These are phyloP conservation scores for Endothia cerciana DNA, from an alignment of 2,329 filamentous ascomycete species.

Conservation along the genomic window DNA sequence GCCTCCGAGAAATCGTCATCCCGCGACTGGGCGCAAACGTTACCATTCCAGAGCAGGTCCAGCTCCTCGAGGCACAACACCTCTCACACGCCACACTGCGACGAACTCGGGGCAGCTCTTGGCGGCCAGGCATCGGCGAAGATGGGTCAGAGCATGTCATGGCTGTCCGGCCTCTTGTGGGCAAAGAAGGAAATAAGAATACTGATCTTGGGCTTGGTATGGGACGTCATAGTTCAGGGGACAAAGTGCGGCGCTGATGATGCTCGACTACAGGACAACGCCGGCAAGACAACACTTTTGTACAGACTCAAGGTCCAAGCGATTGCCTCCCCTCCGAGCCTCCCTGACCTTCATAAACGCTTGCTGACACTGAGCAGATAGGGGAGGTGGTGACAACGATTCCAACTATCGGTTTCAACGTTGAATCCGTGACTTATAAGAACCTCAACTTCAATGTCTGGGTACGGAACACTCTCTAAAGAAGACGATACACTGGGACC, in stretches of 20 bases:
- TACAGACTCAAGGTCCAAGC: constrained; percentile 85
- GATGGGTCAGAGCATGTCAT: constrained; percentile 69
- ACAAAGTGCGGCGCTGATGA: constrained; percentile 22
- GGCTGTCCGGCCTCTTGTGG: constrained; percentile 77
- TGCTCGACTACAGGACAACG: constrained; percentile 75
- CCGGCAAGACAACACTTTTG: constrained; percentile 94
- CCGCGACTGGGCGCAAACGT: constrained; percentile 22
- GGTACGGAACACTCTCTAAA: constrained; percentile 58
- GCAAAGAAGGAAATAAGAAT: constrained; percentile 98
- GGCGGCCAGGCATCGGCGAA: constrained; percentile 38
- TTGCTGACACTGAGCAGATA: constrained; percentile 61
- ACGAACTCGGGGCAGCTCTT: constrained; percentile 11
- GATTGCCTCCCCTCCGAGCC: neutral
- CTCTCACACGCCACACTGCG: constrained; percentile 2
- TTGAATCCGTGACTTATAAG: constrained; percentile 97
- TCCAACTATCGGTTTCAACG: constrained; percentile 98
- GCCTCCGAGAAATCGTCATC: constrained; percentile 17
- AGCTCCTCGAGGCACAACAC: constrained; percentile 15
- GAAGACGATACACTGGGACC: constrained; percentile 19
- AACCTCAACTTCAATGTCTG: constrained; percentile 99
- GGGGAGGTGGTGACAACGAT: constrained; percentile 99
- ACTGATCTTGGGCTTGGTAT: constrained; percentile 88
- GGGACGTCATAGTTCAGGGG: constrained; percentile 25
- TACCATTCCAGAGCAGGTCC: constrained; percentile 10
- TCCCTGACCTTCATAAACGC: neutral